These are phyloP conservation scores for Dryas integrifolia DNA, from an alignment of 331 rosid genomes.

Conservation along the genomic window DNA sequence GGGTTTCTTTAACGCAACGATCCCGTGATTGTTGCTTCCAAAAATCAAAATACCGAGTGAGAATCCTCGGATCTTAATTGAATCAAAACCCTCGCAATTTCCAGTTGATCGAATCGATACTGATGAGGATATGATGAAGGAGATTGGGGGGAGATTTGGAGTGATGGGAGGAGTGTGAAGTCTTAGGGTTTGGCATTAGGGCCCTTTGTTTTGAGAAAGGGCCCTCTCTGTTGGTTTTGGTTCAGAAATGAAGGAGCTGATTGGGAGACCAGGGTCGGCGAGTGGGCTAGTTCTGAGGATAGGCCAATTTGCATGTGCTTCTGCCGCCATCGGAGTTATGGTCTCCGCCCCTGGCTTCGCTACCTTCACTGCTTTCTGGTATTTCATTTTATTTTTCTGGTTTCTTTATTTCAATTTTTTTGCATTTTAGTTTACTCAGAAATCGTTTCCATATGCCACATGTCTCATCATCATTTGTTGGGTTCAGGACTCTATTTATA, in stretches of 20 bases:
- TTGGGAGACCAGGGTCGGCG: conserved; percentile 81
- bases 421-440: background rate
- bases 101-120: background rate
- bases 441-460: no score
- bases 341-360: conserved; percentile 73
- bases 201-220: conserved; percentile 25
- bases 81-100: background rate
- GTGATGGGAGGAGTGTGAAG: conserved; percentile 30
- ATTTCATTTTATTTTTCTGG: background rate
- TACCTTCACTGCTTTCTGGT: conserved; percentile 88
- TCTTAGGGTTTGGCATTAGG: conserved; percentile 35
- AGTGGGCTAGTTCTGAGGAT: conserved; percentile 66
- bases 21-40: background rate
- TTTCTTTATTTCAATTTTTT: background rate
- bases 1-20: background rate
- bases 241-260: conserved; percentile 49
- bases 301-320: conserved; percentile 78
- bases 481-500: background rate
- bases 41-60: background rate
- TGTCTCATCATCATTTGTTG: background rate
- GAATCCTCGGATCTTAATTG: background rate
- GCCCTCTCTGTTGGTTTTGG: conserved; percentile 22
- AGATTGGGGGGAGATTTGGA: conserved; percentile 7
- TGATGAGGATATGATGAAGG: background rate
- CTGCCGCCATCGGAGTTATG: conserved; percentile 72